Conservation (phyloP, 208 protist genomes). For the Trypanosoma vivax region DNA sequence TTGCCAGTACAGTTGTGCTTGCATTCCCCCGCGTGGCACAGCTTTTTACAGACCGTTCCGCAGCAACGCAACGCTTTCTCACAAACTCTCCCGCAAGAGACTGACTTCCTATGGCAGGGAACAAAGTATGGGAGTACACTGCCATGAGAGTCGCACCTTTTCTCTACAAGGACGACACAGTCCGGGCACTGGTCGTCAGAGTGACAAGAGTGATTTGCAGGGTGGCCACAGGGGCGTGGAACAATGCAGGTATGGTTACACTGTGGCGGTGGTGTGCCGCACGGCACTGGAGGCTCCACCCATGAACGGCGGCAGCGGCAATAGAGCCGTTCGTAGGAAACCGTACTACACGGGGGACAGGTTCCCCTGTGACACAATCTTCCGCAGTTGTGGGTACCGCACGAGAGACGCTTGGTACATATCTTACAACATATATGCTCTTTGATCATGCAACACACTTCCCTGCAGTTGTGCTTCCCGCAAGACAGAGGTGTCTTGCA, state of each 20-base stretch:
- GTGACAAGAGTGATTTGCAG: conserved; percentile 78
- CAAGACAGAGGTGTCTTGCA: conserved; percentile 73
- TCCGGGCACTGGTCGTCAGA: conserved; percentile 51
- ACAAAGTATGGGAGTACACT: conserved; percentile 58
- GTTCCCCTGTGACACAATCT: conserved; percentile 77
- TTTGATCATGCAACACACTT: conserved; percentile 70
- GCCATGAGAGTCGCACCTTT: conserved; percentile 75
- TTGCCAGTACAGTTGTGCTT: conserved; percentile 45
- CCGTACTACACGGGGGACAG: conserved; percentile 64
- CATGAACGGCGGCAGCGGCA: conserved; percentile 82
- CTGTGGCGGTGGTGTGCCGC: conserved; percentile 72
- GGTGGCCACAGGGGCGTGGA: conserved; percentile 80
- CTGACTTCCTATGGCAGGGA: conserved; percentile 46
- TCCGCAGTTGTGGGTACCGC: conserved; percentile 75
- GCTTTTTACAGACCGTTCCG: conserved; percentile 48
- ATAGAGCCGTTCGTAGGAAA: conserved; percentile 74
- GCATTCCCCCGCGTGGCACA: conserved; percentile 74
- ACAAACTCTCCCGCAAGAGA: conserved; percentile 75
- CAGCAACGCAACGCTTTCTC: conserved; percentile 72
- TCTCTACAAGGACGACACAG: conserved; percentile 77
- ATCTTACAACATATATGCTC: conserved; percentile 79
- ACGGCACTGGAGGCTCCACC: conserved; percentile 86
- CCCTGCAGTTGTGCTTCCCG: conserved; percentile 78
- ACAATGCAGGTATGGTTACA: conserved; percentile 76
- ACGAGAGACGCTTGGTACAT: conserved; percentile 79